phyloP scores from a whole-genome alignment of 2,329 filamentous ascomycete genomes.

The Phaeosphaeriaceae sp. region DNA sequence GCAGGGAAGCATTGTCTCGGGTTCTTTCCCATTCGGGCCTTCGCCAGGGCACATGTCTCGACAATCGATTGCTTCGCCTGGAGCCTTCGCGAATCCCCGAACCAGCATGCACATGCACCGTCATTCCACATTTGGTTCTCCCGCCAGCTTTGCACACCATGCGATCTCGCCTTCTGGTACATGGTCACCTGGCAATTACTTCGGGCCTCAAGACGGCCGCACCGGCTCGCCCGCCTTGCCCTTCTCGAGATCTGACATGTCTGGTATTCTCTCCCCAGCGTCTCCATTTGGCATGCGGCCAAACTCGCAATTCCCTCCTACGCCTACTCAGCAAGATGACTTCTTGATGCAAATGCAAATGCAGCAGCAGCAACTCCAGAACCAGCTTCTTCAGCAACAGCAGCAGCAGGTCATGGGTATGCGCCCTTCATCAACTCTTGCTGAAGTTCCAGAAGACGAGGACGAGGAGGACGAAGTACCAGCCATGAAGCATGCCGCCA shows the following conservation, averaged over 20 bases:
- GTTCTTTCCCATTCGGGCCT: slow-evolving; percentile 63
- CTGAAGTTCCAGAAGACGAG: slow-evolving; percentile 77
- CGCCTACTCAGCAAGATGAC: slow-evolving; percentile 47
- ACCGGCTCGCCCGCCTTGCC: slow-evolving; percentile 53
- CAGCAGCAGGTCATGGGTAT: slow-evolving; percentile 54
- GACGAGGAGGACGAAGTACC: slow-evolving; percentile 62
- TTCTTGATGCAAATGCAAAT: slow-evolving; percentile 56
- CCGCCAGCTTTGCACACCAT: slow-evolving; percentile 71
- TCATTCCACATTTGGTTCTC: slow-evolving; percentile 73
- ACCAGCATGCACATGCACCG: slow-evolving; percentile 67
- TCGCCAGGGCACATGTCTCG: slow-evolving; percentile 64
- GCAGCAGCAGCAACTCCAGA: slow-evolving; percentile 59
- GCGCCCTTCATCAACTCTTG: slow-evolving; percentile 59
- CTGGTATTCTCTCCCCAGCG: slow-evolving; percentile 52
- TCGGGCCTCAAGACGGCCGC: slow-evolving; percentile 47
- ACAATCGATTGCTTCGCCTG: slow-evolving; percentile 75
- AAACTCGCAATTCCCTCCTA: slow-evolving; percentile 52
- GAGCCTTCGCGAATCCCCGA: slow-evolving; percentile 65
- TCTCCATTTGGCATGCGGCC: slow-evolving; percentile 67
- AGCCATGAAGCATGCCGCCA: slow-evolving; percentile 46
- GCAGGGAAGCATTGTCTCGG: slow-evolving; percentile 63
- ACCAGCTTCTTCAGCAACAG: slow-evolving; percentile 58
- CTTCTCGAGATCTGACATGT: slow-evolving; percentile 46
- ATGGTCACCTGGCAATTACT: slow-evolving; percentile 52
- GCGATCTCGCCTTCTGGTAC: slow-evolving; percentile 61